Evolutionary conservation across 371 early-diverging fungal genomes (phyloP).

Genomic region (Mucor plumbeus): DNA sequence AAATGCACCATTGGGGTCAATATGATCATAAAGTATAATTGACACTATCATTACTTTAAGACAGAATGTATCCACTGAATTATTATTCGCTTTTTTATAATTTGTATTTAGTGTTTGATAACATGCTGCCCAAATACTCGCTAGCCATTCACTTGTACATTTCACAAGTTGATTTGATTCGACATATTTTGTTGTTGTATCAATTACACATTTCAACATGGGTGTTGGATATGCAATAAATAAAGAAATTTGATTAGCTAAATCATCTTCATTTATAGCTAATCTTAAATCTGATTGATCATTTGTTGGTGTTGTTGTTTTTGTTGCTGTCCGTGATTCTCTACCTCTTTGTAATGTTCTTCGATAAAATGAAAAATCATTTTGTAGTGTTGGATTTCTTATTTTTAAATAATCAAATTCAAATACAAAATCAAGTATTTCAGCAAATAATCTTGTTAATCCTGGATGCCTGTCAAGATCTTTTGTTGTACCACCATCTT

Average conservation of each 20-base stretch:
- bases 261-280: conserved; percentile 80
- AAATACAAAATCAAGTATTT: conserved; percentile 87
- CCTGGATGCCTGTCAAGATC: conserved; percentile 81
- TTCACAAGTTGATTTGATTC: conserved; percentile 47
- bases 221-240: conserved; percentile 96
- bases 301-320: conserved; percentile 12
- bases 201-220: conserved; percentile 87
- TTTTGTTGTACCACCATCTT: conserved; percentile 54
- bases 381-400: conserved; percentile 90
- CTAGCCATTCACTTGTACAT: conserved; percentile 67
- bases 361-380: conserved; percentile 96
- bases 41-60: conserved; percentile 88
- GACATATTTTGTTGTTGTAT: conserved; percentile 69
- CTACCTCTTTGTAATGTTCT: conserved; percentile 83
- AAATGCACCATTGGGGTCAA: conserved; percentile 83
- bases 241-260: conserved; percentile 91
- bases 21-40: conserved; percentile 91
- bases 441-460: conserved; percentile 79
- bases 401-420: conserved; percentile 94
- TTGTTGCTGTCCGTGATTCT: neutral
- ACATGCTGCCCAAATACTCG: conserved; percentile 72
- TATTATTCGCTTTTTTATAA: conserved; percentile 50
- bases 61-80: conserved; percentile 48
- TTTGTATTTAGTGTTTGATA: conserved; percentile 63
- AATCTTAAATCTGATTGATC: conserved; percentile 49